Base-by-base conservation (phyloP, 352 stramenopile genomes). In the Pythium plurisporium region DNA sequence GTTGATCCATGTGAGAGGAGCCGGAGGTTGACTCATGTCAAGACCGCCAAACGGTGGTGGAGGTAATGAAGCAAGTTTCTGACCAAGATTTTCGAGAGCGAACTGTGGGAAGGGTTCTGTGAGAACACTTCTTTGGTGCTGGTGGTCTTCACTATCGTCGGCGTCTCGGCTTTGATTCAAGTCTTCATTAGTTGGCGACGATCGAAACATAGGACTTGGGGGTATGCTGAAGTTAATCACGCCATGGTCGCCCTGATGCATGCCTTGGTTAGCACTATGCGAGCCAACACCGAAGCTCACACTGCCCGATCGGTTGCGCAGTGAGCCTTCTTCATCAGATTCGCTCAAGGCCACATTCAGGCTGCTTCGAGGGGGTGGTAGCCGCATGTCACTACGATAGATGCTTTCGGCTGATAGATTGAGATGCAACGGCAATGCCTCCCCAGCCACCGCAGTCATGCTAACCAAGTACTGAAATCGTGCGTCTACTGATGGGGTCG, bases 1-100 rank as follows among this genome's bases (percentile, higher is more conserved):
- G 14, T 43, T 2, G 19, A 31, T 38, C 64, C 64, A 70, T 5
- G 34, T 10, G 11, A 78, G 46, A 14, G 65, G 64, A 53, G 56
- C 17, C 50, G 70, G 70, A 14, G 73, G 71, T n/a, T 69, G 62
- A 49, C 67, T 81, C 77, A 84, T 86, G 38, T 86, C 63, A 22
- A 80, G 26, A 27, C 41, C 59, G 1, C 56, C 65, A 22, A 83
- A 55, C 40, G 76, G 72, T 44, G 67, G 69, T 25, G 71, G 65
- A 6, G 68, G 70, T 6, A 84, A 23, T 8, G 53, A 48, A 12
- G 61, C 59, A 8, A 74, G 51, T 54, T 62, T 43, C 20, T 65
- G 12, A 25, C 70, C 62, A 17, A 70, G 31, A 25, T 62, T 38
- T 63, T 60, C 48, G 44, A 69, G 48, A 38, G 49, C 22, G 55